A percentile compares a stretch with the other conserved stretches of the same genome.
Evolutionary conservation across 352 stramenopile species (phyloP).

Genomic region (Phytophthora macrochlamydospora): DNA sequence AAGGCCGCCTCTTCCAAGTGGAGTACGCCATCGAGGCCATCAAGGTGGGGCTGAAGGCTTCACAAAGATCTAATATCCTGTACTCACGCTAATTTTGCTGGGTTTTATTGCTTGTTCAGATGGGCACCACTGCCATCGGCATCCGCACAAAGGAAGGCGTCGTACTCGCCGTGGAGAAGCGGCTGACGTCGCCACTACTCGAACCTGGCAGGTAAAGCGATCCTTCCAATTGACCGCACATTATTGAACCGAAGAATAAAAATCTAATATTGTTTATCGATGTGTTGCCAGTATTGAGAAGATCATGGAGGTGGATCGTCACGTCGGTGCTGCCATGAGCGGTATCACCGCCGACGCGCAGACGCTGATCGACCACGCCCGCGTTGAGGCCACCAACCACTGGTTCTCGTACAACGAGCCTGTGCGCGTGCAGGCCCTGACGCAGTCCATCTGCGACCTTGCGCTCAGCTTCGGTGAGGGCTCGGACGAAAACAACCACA

Average conservation of each 20-base stretch:
- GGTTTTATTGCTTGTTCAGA: conserved; percentile 42
- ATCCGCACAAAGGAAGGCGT: conserved; percentile 98
- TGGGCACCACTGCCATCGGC: conserved; percentile 98
- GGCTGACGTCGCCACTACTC: conserved; percentile 95
- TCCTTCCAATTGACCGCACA: no score
- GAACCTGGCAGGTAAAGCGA: conserved; percentile 86
- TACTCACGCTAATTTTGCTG: background rate
- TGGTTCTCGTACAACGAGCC: conserved; percentile 98
- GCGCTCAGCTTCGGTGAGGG: conserved; percentile 96
- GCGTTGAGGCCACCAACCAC: conserved; percentile 99
- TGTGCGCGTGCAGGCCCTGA: conserved; percentile 97
- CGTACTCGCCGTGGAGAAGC: conserved; percentile 99
- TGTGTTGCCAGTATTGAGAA: conserved; percentile 95
- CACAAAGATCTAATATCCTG: background rate
- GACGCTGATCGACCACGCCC: conserved; percentile 99
- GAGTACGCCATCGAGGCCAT: conserved; percentile 99
- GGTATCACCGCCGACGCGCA: conserved; percentile 98
- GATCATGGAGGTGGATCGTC: conserved; percentile 99
- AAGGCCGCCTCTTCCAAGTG: conserved; percentile 99
- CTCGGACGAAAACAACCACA: conserved; percentile 94
- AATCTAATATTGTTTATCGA: conserved; percentile 4
- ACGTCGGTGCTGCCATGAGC: conserved; percentile 98
- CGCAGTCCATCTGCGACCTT: conserved; percentile 98
- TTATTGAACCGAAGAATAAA: background rate
- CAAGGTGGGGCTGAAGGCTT: conserved; percentile 61